Conservation (phyloP, 2,329 filamentous ascomycete species). For the Botrytis fragariae region DNA sequence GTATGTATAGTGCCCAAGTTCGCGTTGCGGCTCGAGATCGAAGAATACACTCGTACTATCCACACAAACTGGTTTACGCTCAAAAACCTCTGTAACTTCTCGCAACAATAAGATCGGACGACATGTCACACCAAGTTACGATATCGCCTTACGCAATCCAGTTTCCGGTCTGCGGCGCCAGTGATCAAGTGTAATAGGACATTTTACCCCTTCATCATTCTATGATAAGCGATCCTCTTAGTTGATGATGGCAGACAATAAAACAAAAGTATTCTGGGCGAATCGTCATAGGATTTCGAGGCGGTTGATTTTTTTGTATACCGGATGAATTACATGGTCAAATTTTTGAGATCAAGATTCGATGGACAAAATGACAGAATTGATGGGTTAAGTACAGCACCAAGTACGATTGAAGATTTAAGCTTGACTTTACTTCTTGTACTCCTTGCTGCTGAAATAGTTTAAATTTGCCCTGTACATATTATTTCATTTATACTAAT, state of each 20-base stretch:
- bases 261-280: background rate
- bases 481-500: background rate
- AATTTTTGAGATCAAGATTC: background rate
- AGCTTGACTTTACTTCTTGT: background rate
- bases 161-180: background rate
- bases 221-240: background rate
- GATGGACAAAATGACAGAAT: background rate
- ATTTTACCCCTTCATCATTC: background rate
- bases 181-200: background rate
- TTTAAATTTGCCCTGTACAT: background rate
- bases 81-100: conserved; percentile 15
- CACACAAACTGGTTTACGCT: conserved; percentile 22
- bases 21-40: conserved; percentile 25
- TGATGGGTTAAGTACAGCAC: background rate
- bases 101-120: background rate
- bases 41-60: conserved; percentile 30
- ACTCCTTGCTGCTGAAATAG: background rate
- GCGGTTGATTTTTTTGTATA: background rate
- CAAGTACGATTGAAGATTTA: background rate
- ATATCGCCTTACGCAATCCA: background rate
- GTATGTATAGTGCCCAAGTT: conserved; percentile 27
- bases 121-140: background rate
- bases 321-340: background rate
- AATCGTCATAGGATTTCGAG: background rate
- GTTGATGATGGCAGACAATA: background rate